phyloP scores from a whole-genome alignment of 73 alveolate species.

The Uronychia setigera region DNA sequence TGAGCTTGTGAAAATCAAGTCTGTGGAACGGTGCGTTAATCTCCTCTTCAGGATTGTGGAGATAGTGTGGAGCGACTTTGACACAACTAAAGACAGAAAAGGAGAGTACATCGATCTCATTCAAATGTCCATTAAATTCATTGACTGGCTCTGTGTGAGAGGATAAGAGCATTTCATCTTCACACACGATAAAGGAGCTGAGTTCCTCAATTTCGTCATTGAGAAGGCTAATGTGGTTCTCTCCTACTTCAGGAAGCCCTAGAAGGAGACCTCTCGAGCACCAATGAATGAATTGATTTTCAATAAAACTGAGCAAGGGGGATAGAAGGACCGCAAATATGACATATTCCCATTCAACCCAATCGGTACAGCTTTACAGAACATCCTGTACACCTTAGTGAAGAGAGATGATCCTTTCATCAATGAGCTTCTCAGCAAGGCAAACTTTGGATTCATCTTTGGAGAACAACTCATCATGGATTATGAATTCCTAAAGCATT shows the following conservation, averaged over 20 bases:
- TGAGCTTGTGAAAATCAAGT: slow-evolving; percentile 50
- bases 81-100: slow-evolving; percentile 22
- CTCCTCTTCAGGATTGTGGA: slow-evolving; percentile 35
- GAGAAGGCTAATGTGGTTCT: slow-evolving; percentile 33
- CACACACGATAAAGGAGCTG: slow-evolving; percentile 33
- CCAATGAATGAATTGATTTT: slow-evolving; percentile 59
- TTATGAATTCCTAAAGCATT: slow-evolving; percentile 64
- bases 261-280: background rate
- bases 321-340: slow-evolving; percentile 35
- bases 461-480: slow-evolving; percentile 60
- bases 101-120: slow-evolving; percentile 43
- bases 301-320: slow-evolving; percentile 30
- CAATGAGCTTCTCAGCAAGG: slow-evolving; percentile 35
- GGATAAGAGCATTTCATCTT: slow-evolving; percentile 49
- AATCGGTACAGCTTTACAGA: slow-evolving; percentile 42
- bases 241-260: slow-evolving; percentile 38
- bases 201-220: slow-evolving; percentile 38
- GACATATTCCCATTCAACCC: slow-evolving; percentile 69
- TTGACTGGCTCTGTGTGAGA: slow-evolving; percentile 64
- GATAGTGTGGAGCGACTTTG: slow-evolving; percentile 47
- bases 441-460: slow-evolving; percentile 57
- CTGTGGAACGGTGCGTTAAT: slow-evolving; percentile 23
- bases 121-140: slow-evolving; percentile 20
- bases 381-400: slow-evolving; percentile 49
- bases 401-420: slow-evolving; percentile 36